These are phyloP conservation scores for Acmispon strigosus DNA, from an alignment of 306 rosid species.

Conservation along the genomic window DNA sequence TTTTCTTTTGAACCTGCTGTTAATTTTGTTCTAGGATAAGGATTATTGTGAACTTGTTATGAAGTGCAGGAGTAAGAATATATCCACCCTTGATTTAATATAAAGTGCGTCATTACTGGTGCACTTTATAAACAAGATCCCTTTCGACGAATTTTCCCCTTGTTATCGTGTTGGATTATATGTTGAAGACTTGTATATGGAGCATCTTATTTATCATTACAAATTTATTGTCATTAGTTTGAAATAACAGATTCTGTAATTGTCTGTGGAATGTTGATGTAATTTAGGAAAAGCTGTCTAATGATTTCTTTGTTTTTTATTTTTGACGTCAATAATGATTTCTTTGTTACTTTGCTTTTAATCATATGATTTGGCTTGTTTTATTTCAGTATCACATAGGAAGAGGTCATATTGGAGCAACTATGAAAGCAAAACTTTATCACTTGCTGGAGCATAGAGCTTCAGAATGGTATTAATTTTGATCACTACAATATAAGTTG, in stretches of 20 bases:
- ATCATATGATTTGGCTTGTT: conserved; percentile 7
- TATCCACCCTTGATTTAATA: not conserved
- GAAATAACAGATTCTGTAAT: not conserved
- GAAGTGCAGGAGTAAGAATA: not conserved
- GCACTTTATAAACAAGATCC: not conserved
- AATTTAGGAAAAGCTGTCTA: not conserved
- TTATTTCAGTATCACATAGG: conserved; percentile 78
- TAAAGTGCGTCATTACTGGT: not conserved
- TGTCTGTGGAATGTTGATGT: not conserved
- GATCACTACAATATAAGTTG: not conserved
- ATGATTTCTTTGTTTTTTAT: not conserved
- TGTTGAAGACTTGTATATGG: not conserved
- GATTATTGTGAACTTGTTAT: not conserved
- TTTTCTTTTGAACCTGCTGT: not conserved
- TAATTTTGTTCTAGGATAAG: not conserved
- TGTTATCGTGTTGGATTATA: not conserved
- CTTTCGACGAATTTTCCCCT: not conserved
- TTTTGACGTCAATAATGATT: too few species aligned
- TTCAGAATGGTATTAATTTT: conserved; percentile 46
- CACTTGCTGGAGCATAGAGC: conserved; percentile 79
- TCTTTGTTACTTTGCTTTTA: not conserved
- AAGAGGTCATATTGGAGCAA: conserved; percentile 78
- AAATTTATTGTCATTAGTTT: not conserved
- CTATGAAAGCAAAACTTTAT: conserved; percentile 80
- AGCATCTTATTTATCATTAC: not conserved